Evolutionary conservation across 805 yeast species (phyloP), one percentile per base, ranked within the genome.

Genomic region (Ogataea dorogensis): DNA sequence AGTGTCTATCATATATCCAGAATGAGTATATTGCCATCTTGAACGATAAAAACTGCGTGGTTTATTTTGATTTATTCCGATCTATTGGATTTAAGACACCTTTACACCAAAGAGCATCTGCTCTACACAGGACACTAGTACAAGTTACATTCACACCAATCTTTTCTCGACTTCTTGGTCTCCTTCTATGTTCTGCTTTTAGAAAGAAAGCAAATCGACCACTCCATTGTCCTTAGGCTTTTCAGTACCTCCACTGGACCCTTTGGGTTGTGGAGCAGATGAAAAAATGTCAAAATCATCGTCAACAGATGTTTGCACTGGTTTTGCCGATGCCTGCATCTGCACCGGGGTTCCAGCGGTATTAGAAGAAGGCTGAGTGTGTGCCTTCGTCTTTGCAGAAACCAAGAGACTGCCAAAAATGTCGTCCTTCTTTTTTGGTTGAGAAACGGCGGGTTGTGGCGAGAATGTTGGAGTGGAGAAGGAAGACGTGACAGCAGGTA

Each of bases 1-100:
- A 86, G 63, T 91, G 97, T 56, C 93, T 74, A 58, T 91, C 97
- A 56, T 83, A 91, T 37, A 91, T 76, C 85, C 88, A 86, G 55
- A 89, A 83, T 8, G 96, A 85, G 64, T 81, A 81, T 29, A 88
- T 78, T 24, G 84, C 75, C 85, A 78, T 77, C n/a, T 14, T 14
- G 18, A 15, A 22, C 5, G 14, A 22, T 9, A 15, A 27, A 15
- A 9, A 16, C n/a, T n/a, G 13, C 7, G 8, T 13, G 16, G 13
- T 28, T 28, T 28, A 17, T n/a, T 28, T 15, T 11, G 8, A n/a
- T 13, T 28, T 18, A 18, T 18, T 28, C 11, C 14, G 7, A 12
- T 19, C 10, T 19, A 19, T 7, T 19, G 9, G 22, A 19, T n/a
- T n/a, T n/a, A n/a, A n/a, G n/a, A n/a, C n/a, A n/a, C n/a, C n/a